Evolutionary conservation across 306 rosid genomes (phyloP).

Genomic region (Ormosia emarginata): DNA sequence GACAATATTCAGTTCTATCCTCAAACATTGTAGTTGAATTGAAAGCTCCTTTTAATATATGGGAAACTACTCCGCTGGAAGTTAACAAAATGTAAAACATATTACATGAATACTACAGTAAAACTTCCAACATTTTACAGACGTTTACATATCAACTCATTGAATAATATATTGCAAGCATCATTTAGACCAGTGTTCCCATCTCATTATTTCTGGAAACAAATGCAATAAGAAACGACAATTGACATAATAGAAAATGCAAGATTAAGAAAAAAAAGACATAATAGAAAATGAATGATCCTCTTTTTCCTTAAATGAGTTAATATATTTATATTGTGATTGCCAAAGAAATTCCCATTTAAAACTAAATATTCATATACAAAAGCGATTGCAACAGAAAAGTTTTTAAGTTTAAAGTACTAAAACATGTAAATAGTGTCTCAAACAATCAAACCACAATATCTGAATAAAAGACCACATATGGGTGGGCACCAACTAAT

Average conservation of each 20-base stretch:
- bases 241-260: background rate
- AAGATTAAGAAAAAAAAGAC: background rate
- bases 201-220: background rate
- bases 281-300: background rate
- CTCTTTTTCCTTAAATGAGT: background rate
- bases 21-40: background rate
- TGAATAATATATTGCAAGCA: background rate
- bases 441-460: slow-evolving; percentile 4
- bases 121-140: background rate
- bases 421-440: background rate
- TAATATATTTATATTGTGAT: background rate
- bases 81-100: background rate
- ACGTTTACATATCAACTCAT: background rate
- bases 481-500: background rate
- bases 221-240: background rate
- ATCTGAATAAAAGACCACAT: background rate
- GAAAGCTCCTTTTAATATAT: background rate
- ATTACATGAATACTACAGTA: background rate
- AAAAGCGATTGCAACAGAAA: background rate
- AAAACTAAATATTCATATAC: background rate
- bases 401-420: background rate
- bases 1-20: background rate
- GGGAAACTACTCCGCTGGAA: background rate
- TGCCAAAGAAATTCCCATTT: background rate
- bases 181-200: background rate